Evolutionary conservation across 495 filamentous ascomycete genomes (phyloP), one percentile per base, ranked within the genome.

Genomic region (Penicillium coprophilum): DNA sequence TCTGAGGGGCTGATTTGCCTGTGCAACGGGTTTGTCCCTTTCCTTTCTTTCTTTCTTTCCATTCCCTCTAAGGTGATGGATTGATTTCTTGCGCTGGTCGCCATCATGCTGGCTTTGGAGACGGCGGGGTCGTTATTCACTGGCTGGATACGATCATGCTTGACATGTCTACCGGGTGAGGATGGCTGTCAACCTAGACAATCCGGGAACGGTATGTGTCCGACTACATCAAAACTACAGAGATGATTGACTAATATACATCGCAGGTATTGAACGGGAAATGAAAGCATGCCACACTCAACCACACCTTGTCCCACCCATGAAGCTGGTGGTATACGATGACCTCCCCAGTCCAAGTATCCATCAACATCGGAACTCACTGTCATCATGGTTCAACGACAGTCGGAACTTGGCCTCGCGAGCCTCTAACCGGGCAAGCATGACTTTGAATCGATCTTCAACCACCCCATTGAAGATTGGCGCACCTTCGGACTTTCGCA

Each of bases 401-500:
- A 70, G 75, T 24, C 70, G 61, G 50, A 67, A 67, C 46, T 68
- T 77, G 24, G 74, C 71, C 17, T 80, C 79, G 32, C 73, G 76
- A 55, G 76, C 78, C 27, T 80, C 79, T n/a, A 76, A 61, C 66
- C 74, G 78, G 31, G 75, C 76, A 44, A 85, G 80, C 60, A 73
- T 83, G 34, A 72, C 76, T 36, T 69, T 75, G 53, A 79, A 70
- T 62, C 78, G 79, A 55, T 76, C 69, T 43, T 67, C 71, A 31
- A 67, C 70, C 24, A 66, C 68, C 4, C 65, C 71, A 3, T 50
- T 80, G 47, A 73, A 67, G 28, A 84, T 85, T 41, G 70, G 82
- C 40, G 75, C 71, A 13, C 83, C 83, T 2, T 73, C 78, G 5
- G 78, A 85, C 44, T 85, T 85, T 56, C 68, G 77, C 55, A 67